Evolutionary conservation across 306 rosid species (phyloP).

Genomic region (Astragalus membranaceus): DNA sequence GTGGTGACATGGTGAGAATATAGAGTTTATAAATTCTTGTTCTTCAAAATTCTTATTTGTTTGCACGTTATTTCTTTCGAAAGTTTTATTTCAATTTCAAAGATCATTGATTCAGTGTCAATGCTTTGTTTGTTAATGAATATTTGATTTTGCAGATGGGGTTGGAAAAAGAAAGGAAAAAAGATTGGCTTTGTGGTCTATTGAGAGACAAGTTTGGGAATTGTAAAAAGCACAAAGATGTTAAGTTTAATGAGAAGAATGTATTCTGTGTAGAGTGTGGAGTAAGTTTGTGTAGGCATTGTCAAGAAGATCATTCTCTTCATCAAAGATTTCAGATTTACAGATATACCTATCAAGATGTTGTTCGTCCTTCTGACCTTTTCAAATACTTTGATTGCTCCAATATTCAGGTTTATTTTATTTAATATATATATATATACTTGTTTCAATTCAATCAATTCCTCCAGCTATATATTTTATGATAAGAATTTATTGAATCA

Average conservation of each 20-base stretch:
- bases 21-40: not conserved
- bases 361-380: constrained; percentile 58
- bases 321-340: constrained; percentile 66
- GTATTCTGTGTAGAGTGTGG: constrained; percentile 69
- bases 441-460: not conserved
- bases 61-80: not conserved
- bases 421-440: not conserved
- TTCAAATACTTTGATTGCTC: constrained; percentile 73
- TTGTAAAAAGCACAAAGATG: constrained; percentile 55
- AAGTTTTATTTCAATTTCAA: constrained; percentile 4
- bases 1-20: constrained; percentile 34
- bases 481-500: not conserved
- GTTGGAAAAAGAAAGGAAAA: constrained; percentile 22
- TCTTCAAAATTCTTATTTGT: not conserved
- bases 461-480: not conserved
- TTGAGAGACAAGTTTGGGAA: constrained; percentile 41
- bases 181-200: constrained; percentile 58
- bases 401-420: constrained; percentile 63
- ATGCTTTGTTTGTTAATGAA: too few species aligned
- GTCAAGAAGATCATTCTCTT: constrained; percentile 43
- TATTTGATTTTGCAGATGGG: constrained; percentile 48
- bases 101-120: too few species aligned
- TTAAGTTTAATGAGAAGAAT: constrained; percentile 54
- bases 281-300: constrained; percentile 54
- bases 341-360: constrained; percentile 68